Percentiles rank a stretch among this genome's conserved stretches.
These are phyloP conservation scores for Russula ochroleuca DNA, from an alignment of 768 basidiomycete species.

Conservation along the genomic window DNA sequence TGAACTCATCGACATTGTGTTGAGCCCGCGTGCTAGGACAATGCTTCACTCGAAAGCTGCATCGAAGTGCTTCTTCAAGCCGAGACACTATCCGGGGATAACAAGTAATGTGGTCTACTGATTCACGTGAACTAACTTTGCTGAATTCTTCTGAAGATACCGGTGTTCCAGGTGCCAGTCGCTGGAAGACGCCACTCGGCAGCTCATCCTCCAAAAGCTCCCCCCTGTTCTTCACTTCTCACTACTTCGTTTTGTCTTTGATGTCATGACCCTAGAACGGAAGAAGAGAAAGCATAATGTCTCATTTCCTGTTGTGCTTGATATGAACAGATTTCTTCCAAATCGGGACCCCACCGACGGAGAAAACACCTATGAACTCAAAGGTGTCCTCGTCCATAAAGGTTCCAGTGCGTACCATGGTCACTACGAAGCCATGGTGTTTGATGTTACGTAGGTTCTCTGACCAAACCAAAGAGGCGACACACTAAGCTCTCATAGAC, in stretches of 20 bases:
- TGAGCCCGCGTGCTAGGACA: slow-evolving; percentile 45
- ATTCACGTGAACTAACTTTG: slow-evolving; percentile 4
- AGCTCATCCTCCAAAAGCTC: slow-evolving; percentile 61
- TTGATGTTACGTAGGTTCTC: slow-evolving; percentile 56
- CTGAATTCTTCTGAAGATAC: slow-evolving; percentile 49
- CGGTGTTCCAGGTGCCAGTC: slow-evolving; percentile 68
- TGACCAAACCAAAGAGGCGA: background rate
- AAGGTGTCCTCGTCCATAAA: slow-evolving; percentile 84
- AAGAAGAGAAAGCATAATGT: slow-evolving; percentile 84
- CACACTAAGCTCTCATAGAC: slow-evolving; percentile 38
- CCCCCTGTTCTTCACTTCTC: slow-evolving; percentile 92
- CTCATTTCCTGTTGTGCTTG: slow-evolving; percentile 66
- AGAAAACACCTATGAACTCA: slow-evolving; percentile 65
- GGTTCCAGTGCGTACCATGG: slow-evolving; percentile 90
- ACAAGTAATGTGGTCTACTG: slow-evolving; percentile 51
- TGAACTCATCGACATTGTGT: background rate
- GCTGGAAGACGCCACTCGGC: slow-evolving; percentile 76
- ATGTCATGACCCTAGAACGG: slow-evolving; percentile 69
- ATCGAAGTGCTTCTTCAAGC: slow-evolving; percentile 59
- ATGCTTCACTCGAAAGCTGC: slow-evolving; percentile 68
- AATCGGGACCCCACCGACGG: slow-evolving; percentile 19
- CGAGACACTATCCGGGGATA: slow-evolving; percentile 77
- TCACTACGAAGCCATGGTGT: slow-evolving; percentile 84
- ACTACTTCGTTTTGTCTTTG: slow-evolving; percentile 89
- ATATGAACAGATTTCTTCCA: slow-evolving; percentile 64